Base-by-base conservation (phyloP, 768 basidiomycete species). In the Russula foetens region DNA sequence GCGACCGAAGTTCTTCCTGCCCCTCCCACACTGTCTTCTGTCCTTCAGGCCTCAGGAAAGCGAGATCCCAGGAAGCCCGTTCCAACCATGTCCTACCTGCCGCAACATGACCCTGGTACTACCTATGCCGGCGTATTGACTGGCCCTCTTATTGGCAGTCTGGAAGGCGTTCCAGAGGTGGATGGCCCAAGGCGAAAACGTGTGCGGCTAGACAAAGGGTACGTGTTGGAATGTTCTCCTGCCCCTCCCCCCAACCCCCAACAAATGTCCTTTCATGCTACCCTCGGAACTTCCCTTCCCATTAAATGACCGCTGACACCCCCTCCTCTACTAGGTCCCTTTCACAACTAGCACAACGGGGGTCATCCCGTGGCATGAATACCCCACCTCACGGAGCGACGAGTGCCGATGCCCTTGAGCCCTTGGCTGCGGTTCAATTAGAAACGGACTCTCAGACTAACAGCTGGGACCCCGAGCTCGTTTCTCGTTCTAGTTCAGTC, bases 1-100 rank as follows among this genome's bases (percentile, higher is more conserved):
- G 90, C 92, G 63, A 93, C 91, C 62, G 91, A 92, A 80, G 87
- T 93, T 76, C 81, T 93, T 68, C 91, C 91, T 69, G 90, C 90
- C 26, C 91, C 91, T 61, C 91, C 91, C 54, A 83, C 90, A 65
- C 73, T 90, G 63, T 76, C 79, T 65, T 83, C 86, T 67, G 75
- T 84, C 60, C 86, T 85, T 74, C 87, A 88, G 75, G 75, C 81
- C 68, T 77, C 67, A 38, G 61, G 81, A 56, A 88, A 86, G 76
- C 84, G 87, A 71, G 90, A 92, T 77, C 84, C 84, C 69, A 89
- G 81, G 77, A 90, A 92, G 75, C 82, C 86, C 53, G 73, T 80
- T 65, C 75, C 80, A 65, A 74, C 79, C 60, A 78, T 84, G 74
- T 91, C 91, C 63, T 93, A 92, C 78, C 79, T 93, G 70, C 90